Evolutionary conservation across 1,284 basidiomycete genomes (phyloP).

Genomic region (Apiotrichum gamsii): DNA sequence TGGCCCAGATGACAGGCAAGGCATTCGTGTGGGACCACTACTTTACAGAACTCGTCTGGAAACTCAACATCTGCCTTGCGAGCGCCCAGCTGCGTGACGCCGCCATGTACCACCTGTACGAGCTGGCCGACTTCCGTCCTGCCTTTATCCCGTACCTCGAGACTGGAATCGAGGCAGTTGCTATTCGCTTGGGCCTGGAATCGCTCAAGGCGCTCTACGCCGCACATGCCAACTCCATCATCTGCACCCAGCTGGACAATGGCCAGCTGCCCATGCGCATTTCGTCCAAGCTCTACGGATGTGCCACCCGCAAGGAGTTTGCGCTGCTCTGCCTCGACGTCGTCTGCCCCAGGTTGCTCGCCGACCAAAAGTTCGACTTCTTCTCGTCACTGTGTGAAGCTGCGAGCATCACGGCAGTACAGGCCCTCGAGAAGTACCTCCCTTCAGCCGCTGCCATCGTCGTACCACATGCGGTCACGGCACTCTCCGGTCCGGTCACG

Average conservation of each 20-base stretch:
- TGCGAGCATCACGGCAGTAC: conserved; percentile 5
- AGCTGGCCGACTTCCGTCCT: conserved; percentile 53
- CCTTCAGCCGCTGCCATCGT: conserved; percentile 23
- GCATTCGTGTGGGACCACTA: conserved; percentile 56
- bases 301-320: conserved; percentile 22
- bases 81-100: conserved; percentile 74
- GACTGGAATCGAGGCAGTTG: conserved; percentile 58
- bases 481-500: not conserved
- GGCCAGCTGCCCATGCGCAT: conserved; percentile 58
- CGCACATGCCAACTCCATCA: conserved; percentile 68
- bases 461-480: conserved; percentile 2
- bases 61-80: conserved; percentile 77
- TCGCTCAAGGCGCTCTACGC: conserved; percentile 65
- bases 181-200: conserved; percentile 62
- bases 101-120: conserved; percentile 80
- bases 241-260: conserved; percentile 30
- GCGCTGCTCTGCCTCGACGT: conserved; percentile 19
- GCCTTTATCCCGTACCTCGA: conserved; percentile 60
- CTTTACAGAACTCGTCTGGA: conserved; percentile 67
- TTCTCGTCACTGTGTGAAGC: conserved; percentile 29
- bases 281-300: conserved; percentile 56
- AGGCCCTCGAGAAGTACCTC: conserved; percentile 16
- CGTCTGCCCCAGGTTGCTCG: conserved; percentile 17
- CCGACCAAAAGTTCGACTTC: conserved; percentile 7
- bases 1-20: conserved; percentile 17